Base-by-base conservation (phyloP, 202 grass and related monocot genomes). In the Musa balbisiana region DNA sequence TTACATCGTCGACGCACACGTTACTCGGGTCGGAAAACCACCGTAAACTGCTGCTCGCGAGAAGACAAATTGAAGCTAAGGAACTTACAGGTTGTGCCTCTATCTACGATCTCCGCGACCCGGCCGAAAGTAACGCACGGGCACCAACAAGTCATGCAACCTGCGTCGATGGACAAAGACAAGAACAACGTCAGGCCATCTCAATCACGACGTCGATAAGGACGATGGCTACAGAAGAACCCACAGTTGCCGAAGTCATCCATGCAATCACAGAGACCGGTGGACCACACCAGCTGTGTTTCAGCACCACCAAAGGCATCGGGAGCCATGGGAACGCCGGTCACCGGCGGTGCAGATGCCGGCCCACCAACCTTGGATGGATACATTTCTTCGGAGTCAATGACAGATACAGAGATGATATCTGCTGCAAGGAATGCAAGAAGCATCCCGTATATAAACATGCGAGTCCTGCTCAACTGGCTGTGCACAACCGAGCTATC, bases 81-180 rank as follows among this genome's bases (percentile, higher is more conserved):
- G 8, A n/a, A 73, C 80, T 78, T 75, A 93, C 87, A 88, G 52
- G 55, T 84, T 21, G 69, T 69, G 72, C 89, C 89, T 77, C 66
- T 63, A 73, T 90, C 85, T 2, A 84, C 62, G 16, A 92, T 83
- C 67, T 79, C 68, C 0, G 81, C 85, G 53, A 92, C 86, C 87
- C 86, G 69, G 17, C 89, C 89, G n/a, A 96, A 96, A 27, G 87
- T 81, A 12, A 96, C 24, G 80, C 89, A 92, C 2, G 89, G 92
- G 55, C 89, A 96, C 83, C 74, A 86, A 67, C 70, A 80, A 27
- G 85, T 92, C 15, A 90, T 51, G 73, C 79, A 96, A 75, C 92
- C 89, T 96, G 29, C 29, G 17, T 22, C 11, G 8, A 64, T 13
- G 10, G 0, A 21, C 33, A 80, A 16, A 49, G 9, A 27, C 5